Evolutionary conservation across 208 protist genomes (phyloP).

Genomic region (Tritrichomonas foetus): DNA sequence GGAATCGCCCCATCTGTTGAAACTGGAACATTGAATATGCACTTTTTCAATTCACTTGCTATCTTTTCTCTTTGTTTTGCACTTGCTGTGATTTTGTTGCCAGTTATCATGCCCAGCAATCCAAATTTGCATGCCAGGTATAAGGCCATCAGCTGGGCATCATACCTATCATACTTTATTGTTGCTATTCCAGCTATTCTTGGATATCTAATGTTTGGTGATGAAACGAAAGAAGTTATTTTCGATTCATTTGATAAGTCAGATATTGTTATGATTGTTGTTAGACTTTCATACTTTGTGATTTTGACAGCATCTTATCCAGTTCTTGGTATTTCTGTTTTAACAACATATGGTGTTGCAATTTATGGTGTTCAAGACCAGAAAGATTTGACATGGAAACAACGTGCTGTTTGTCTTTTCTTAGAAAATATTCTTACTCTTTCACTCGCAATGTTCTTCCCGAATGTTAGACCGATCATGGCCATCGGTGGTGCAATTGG

Average conservation of each 20-base stretch:
- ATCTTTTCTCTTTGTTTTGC: not conserved
- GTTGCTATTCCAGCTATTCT: not conserved
- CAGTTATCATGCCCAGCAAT: not conserved
- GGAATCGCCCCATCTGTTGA: not conserved
- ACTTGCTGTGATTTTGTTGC: not conserved
- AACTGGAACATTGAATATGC: not conserved
- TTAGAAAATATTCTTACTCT: not conserved
- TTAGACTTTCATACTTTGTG: not conserved
- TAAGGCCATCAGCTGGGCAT: not conserved
- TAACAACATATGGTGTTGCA: not conserved
- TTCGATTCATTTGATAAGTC: not conserved
- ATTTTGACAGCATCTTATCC: not conserved
- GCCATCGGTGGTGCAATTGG: conserved; percentile 21
- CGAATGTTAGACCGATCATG: not conserved
- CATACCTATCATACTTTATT: not conserved
- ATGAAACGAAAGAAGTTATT: not conserved
- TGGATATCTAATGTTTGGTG: not conserved
- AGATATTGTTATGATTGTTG: not conserved
- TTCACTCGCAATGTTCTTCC: not conserved
- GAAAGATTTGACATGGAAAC: not conserved
- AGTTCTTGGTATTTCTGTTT: not conserved
- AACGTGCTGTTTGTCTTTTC: not conserved
- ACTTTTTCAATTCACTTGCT: not conserved
- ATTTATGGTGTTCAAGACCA: not conserved
- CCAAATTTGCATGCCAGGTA: not conserved